Evolutionary conservation across 805 yeast genomes (phyloP).

Genomic region (Candida xyloterini): DNA sequence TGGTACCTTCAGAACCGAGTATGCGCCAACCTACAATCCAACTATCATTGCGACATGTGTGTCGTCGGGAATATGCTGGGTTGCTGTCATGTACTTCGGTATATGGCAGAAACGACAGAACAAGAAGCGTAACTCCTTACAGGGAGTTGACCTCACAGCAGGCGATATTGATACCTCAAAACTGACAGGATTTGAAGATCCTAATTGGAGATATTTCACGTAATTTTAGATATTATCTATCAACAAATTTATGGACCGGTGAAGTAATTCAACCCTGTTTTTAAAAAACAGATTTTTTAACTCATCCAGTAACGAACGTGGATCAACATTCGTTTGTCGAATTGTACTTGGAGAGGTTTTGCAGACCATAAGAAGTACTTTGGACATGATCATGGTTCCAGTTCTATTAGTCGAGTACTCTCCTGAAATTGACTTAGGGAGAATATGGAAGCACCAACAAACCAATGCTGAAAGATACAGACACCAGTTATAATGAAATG

Average conservation of each 20-base stretch:
- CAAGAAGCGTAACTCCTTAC: constrained; percentile 9
- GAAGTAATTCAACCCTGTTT: background rate
- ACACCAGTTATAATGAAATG: constrained; percentile 21
- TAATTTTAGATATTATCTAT: background rate
- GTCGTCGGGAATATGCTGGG: constrained; percentile 17
- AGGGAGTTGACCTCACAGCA: constrained; percentile 9
- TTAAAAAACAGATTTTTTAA: background rate
- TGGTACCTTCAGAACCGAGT: constrained; percentile 33
- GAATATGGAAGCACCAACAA: constrained; percentile 13
- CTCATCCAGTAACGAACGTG: background rate
- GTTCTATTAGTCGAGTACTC: background rate
- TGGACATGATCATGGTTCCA: background rate
- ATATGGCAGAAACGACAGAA: constrained; percentile 17
- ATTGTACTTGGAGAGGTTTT: background rate
- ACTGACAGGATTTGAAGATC: constrained; percentile 14
- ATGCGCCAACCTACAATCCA: constrained; percentile 34
- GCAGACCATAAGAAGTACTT: background rate
- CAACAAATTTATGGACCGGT: background rate
- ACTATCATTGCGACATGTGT: constrained; percentile 24
- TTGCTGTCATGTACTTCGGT: constrained; percentile 10
- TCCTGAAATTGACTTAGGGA: background rate
- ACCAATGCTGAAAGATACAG: constrained; percentile 15
- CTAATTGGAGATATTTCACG: constrained; percentile 18
- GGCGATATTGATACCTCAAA: constrained; percentile 15
- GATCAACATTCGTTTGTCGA: background rate